A percentile compares a stretch with the other conserved stretches of the same genome.
Conservation (phyloP, 2,329 filamentous ascomycete species). For the Penicillium vulpinum region DNA sequence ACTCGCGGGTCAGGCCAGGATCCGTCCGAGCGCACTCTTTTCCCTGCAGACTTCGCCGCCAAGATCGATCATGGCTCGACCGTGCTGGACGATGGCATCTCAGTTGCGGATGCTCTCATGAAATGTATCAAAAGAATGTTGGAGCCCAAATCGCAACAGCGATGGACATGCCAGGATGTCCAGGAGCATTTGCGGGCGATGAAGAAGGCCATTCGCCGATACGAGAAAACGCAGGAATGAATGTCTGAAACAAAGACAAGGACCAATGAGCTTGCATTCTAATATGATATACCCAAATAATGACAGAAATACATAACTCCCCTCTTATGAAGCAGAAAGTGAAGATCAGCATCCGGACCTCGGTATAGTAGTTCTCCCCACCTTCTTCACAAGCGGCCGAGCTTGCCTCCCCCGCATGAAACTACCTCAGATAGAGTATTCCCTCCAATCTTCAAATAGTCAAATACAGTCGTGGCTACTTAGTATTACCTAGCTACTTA, state of each 20-base stretch:
- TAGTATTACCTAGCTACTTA: not conserved
- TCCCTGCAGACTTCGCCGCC: conserved; percentile 41
- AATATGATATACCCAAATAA: conserved; percentile 15
- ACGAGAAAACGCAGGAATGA: conserved; percentile 2
- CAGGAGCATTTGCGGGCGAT: conserved; percentile 36
- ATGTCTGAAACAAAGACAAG: not conserved
- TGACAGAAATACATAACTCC: conserved; percentile 14
- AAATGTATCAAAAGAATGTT: conserved; percentile 46
- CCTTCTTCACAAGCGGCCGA: conserved; percentile 14
- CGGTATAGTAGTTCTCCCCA: conserved; percentile 13
- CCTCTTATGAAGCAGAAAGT: not conserved
- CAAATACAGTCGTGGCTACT: not conserved
- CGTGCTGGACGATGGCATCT: conserved; percentile 25
- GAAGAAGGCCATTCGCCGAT: conserved; percentile 23
- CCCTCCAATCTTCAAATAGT: not conserved
- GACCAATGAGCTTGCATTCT: not conserved
- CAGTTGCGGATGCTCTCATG: conserved; percentile 36
- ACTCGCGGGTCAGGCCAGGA: conserved; percentile 28
- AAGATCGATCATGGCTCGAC: conserved; percentile 39
- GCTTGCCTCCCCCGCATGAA: conserved; percentile 15
- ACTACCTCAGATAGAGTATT: too few relatives aligned
- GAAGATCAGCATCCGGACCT: conserved; percentile 18
- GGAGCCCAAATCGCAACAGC: conserved; percentile 33
- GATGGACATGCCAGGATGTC: conserved; percentile 42
- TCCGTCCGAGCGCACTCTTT: conserved; percentile 17